A percentile compares a stretch with the other conserved stretches of the same genome.
phyloP scores from a whole-genome alignment of 495 filamentous ascomycete species.

The Penicillium psychrofluorescens region DNA sequence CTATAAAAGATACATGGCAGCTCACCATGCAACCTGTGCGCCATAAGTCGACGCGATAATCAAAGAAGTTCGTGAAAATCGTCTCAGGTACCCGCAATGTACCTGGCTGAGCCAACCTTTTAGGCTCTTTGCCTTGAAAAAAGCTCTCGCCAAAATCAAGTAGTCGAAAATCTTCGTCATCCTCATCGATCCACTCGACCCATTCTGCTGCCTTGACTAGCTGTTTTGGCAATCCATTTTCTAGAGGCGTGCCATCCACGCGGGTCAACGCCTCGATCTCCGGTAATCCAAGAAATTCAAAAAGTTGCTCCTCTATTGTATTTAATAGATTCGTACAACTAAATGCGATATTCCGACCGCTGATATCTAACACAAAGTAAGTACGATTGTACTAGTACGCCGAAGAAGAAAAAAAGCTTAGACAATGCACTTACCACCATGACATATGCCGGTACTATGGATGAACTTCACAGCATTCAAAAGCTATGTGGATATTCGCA shows the following conservation, averaged over 20 bases:
- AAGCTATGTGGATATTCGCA: conserved; percentile 20
- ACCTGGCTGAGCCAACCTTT: conserved; percentile 24
- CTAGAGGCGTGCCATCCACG: conserved; percentile 20
- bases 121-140: conserved; percentile 15
- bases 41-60: conserved; percentile 37
- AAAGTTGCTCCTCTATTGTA: conserved; percentile 12
- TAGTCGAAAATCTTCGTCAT: conserved; percentile 30
- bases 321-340: conserved; percentile 7
- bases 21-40: conserved; percentile 30
- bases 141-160: conserved; percentile 34
- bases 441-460: conserved; percentile 22
- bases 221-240: conserved; percentile 20
- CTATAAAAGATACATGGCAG: too few species aligned
- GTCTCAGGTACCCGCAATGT: conserved; percentile 29
- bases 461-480: conserved; percentile 20
- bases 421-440: conserved; percentile 29
- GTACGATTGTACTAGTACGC: too few species aligned
- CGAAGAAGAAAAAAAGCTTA: too few species aligned
- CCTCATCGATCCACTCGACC: conserved; percentile 27
- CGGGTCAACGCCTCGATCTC: conserved; percentile 17
- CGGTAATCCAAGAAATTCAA: conserved; percentile 22
- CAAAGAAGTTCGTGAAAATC: conserved; percentile 29
- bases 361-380: conserved; percentile 10
- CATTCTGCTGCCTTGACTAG: conserved; percentile 26
- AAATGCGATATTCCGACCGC: conserved; percentile 13